phyloP scores from a whole-genome alignment of 106 monocot species.

The Dioscorea dumetorum region DNA sequence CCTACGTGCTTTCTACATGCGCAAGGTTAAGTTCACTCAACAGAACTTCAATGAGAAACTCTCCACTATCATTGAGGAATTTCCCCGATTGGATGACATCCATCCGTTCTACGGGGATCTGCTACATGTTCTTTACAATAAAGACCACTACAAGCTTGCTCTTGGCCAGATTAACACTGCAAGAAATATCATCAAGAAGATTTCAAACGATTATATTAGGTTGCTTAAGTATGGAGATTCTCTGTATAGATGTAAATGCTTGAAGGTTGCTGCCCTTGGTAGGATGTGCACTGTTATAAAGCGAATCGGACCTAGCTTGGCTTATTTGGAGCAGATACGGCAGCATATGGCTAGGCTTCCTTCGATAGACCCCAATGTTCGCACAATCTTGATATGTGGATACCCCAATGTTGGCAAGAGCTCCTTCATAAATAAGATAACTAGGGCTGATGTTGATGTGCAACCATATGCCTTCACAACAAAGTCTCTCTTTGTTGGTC shows the following conservation, averaged over 20 bases:
- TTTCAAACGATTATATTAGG: conserved; percentile 81
- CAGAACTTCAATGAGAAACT: conserved; percentile 93
- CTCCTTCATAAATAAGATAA: conserved; percentile 91
- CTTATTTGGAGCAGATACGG: conserved; percentile 85
- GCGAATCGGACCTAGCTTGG: conserved; percentile 79
- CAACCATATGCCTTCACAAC: conserved; percentile 99
- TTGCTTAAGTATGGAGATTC: conserved; percentile 96
- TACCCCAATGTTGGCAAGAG: conserved; percentile 99
- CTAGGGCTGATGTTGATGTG: conserved; percentile 94
- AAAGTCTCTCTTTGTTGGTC: conserved; percentile 91
- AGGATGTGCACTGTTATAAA: conserved; percentile 86
- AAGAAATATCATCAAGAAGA: conserved; percentile 75
- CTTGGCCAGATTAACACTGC: conserved; percentile 95
- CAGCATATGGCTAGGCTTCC: conserved; percentile 97
- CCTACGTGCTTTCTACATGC: conserved; percentile 90
- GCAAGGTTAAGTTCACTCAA: conserved; percentile 84
- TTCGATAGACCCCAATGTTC: conserved; percentile 92
- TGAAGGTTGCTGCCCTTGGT: conserved; percentile 95
- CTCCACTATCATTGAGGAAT: conserved; percentile 80
- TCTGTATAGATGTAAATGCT: conserved; percentile 85
- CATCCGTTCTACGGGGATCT: conserved; percentile 97
- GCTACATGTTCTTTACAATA: conserved; percentile 87
- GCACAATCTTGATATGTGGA: conserved; percentile 87
- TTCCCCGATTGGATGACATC: conserved; percentile 77
- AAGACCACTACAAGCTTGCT: conserved; percentile 97